phyloP scores from a whole-genome alignment of 495 filamentous ascomycete genomes.

The Usnea hakonensis region DNA sequence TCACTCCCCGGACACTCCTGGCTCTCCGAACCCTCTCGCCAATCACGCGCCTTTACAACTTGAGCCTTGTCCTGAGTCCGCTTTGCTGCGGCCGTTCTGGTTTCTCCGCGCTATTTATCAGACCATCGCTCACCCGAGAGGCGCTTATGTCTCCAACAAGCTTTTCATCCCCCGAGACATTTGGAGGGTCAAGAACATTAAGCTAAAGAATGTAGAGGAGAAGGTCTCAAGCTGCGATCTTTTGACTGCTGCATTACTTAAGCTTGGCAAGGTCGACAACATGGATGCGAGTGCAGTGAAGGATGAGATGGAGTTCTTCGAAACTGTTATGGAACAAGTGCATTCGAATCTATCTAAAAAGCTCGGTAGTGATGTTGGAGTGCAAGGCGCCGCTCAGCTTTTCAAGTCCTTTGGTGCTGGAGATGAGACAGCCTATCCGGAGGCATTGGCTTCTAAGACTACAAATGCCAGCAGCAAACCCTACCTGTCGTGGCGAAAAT shows the following conservation, averaged over 20 bases:
- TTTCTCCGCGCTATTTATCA: constrained; percentile 90
- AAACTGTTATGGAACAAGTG: constrained; percentile 77
- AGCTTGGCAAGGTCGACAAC: constrained; percentile 73
- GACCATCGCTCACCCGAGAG: constrained; percentile 81
- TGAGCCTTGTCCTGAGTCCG: constrained; percentile 85
- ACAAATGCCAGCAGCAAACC: constrained; percentile 57
- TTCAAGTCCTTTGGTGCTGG: constrained; percentile 52
- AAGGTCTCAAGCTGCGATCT: constrained; percentile 92
- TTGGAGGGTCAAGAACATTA: constrained; percentile 90
- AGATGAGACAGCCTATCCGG: constrained; percentile 36
- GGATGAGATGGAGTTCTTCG: constrained; percentile 92
- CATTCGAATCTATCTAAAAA: constrained; percentile 71
- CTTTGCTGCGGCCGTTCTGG: constrained; percentile 88
- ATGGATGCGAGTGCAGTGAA: constrained; percentile 84
- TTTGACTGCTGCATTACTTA: constrained; percentile 80
- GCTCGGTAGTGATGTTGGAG: constrained; percentile 83
- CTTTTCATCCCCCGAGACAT: constrained; percentile 88
- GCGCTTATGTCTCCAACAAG: constrained; percentile 83
- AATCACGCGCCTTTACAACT: constrained; percentile 60
- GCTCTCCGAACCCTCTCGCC: constrained; percentile 54
- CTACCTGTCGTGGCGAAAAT: constrained; percentile 71
- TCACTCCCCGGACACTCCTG: constrained; percentile 61
- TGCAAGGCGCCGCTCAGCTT: constrained; percentile 56
- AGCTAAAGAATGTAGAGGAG: constrained; percentile 82
- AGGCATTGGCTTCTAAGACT: constrained; percentile 41